Conservation (phyloP, 2,329 filamentous ascomycete species). For the Phyllosticta citrichinensis region DNA sequence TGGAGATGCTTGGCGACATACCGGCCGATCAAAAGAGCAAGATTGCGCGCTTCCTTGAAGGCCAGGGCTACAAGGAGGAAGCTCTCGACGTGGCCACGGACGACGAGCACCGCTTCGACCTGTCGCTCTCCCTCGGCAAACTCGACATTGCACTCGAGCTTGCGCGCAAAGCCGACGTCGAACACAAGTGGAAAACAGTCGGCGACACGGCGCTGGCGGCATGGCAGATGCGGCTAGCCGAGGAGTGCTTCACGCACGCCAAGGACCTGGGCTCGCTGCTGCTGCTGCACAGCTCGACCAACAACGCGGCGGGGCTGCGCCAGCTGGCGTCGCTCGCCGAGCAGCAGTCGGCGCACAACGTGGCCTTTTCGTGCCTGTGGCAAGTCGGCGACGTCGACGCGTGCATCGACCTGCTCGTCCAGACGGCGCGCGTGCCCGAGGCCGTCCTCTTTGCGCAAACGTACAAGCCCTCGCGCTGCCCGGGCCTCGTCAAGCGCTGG, state of each 20-base stretch:
- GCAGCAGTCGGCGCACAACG: constrained; percentile 72
- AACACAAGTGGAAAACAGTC: constrained; percentile 98
- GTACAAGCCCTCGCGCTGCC: constrained; percentile 74
- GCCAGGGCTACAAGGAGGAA: constrained; percentile 92
- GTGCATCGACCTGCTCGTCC: constrained; percentile 68
- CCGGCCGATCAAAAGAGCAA: constrained; percentile 95
- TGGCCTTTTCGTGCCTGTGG: constrained; percentile 88
- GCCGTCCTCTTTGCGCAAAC: constrained; percentile 89
- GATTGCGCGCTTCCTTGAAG: constrained; percentile 93
- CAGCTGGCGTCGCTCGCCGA: constrained; percentile 66
- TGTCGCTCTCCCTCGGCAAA: constrained; percentile 73
- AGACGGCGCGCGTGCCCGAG: constrained; percentile 72
- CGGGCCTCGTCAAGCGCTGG: constrained; percentile 63
- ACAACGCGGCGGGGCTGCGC: constrained; percentile 63
- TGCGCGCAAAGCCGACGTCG: constrained; percentile 70
- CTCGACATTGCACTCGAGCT: constrained; percentile 78
- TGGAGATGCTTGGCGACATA: constrained; percentile 73
- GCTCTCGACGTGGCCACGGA: constrained; percentile 92
- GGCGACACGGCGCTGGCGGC: constrained; percentile 78
- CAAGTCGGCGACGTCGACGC: constrained; percentile 71
- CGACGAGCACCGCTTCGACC: constrained; percentile 90
- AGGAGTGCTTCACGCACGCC: constrained; percentile 85
- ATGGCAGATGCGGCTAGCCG: constrained; percentile 81
- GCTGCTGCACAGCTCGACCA: constrained; percentile 78
- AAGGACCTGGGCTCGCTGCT: constrained; percentile 85